Base-by-base conservation (phyloP, 2,329 filamentous ascomycete genomes). In the Aaosphaeria arxii region DNA sequence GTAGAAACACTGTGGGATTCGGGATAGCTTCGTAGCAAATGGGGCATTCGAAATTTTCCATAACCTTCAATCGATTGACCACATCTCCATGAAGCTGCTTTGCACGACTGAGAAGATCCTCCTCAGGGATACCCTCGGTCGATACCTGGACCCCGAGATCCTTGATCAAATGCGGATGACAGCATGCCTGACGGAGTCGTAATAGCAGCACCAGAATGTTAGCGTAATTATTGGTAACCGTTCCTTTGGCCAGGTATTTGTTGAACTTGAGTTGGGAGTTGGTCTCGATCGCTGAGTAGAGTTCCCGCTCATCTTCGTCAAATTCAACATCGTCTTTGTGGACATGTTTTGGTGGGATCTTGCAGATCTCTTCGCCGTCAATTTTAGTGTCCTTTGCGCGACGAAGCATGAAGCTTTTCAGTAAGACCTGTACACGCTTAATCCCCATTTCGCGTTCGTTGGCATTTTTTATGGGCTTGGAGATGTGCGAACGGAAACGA, bases 361-460 rank as follows among this genome's bases (percentile, higher is more conserved):
- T 73, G 41, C 91, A 74, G 47, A 92, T 89, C 0, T 88, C 88
- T 57, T 88, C 80, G 6, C 90, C 91, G 63, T 96, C 86, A 46
- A 95, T 85, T 53, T 81, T 73, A 0, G 89, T 90, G 32, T 82
- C 78, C 71, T 96, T 96, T 47, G 86, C 91, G 17, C 91, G 86
- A 30, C 91, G 86, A 43, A 96, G 77, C 72, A 95, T 85, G 42
- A 91, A 84, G 1, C 88, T 87, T 59, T 89, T 90, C 35, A 95
- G 79, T 5, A 96, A 70, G 5, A 83, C 83, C 49, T 89, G 89
- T 5, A 96, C 72, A 56, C 85, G 82, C 44, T 73, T 72, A 84
- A 95, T 89, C 2, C 85, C 85, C 30, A 52, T 55, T 24, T 52
- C 71, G 52, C 48, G 69, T 61, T 13, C 53, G 30, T 42, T 48